These are phyloP conservation scores for Kuraishia piskuri DNA, from an alignment of 805 yeast genomes.

Conservation along the genomic window DNA sequence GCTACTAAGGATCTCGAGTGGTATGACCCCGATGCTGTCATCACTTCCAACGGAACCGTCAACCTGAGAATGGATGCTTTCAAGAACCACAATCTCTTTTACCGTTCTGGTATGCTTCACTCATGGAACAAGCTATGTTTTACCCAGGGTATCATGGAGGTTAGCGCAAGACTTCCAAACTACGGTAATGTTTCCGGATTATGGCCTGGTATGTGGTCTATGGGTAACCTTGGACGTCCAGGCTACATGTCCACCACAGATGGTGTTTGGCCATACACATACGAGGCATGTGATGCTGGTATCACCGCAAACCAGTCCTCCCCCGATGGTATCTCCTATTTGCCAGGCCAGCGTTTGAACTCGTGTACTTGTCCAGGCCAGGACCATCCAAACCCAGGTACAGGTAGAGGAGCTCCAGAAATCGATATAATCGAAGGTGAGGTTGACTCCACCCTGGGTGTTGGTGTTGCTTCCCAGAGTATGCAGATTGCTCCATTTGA, in stretches of 20 bases:
- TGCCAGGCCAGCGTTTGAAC: slow-evolving; percentile 77
- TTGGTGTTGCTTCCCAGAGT: slow-evolving; percentile 85
- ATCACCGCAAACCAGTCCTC: slow-evolving; percentile 91
- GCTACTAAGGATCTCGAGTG: slow-evolving; percentile 90
- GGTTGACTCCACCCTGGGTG: slow-evolving; percentile 37
- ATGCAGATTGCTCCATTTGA: slow-evolving; percentile 90
- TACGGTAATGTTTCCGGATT: slow-evolving; percentile 71
- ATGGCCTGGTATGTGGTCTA: slow-evolving; percentile 96
- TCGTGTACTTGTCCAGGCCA: slow-evolving; percentile 75
- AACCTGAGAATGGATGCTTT: slow-evolving; percentile 71
- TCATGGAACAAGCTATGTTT: slow-evolving; percentile 89
- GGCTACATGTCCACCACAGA: slow-evolving; percentile 84
- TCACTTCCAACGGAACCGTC: slow-evolving; percentile 68
- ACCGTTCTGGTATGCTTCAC: slow-evolving; percentile 89
- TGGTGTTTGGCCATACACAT: slow-evolving; percentile 93
- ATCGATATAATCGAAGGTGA: slow-evolving; percentile 89
- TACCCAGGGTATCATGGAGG: slow-evolving; percentile 74
- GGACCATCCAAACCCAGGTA: slow-evolving; percentile 82
- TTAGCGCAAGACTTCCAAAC: slow-evolving; percentile 72
- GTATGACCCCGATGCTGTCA: slow-evolving; percentile 88
- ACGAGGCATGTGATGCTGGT: slow-evolving; percentile 85
- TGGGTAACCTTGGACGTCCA: slow-evolving; percentile 90
- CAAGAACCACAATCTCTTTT: slow-evolving; percentile 67
- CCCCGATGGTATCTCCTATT: slow-evolving; percentile 77
- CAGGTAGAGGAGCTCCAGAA: slow-evolving; percentile 94